Conservation (phyloP, 768 basidiomycete species). For the Trametopsis cervina region DNA sequence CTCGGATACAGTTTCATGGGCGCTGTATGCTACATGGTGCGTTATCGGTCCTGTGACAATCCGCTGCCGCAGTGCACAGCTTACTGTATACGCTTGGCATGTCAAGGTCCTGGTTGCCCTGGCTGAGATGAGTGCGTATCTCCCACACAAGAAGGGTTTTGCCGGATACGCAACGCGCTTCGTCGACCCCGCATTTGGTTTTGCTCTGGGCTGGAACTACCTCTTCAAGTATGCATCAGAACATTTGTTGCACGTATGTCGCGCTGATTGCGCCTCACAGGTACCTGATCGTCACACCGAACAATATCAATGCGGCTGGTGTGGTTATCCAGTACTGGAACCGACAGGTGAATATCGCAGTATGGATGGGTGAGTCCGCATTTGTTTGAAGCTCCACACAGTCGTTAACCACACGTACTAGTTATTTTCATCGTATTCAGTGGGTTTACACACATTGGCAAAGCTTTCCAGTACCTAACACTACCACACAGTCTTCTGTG, state of each 20-base stretch:
- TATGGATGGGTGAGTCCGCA: conserved; percentile 49
- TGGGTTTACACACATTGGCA: conserved; percentile 21
- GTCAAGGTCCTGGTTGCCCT: conserved; percentile 39
- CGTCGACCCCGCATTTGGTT: conserved; percentile 61
- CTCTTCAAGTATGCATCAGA: conserved; percentile 37
- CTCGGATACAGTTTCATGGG: conserved; percentile 42
- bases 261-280: conserved; percentile 9
- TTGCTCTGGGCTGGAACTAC: conserved; percentile 62
- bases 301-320: conserved; percentile 59
- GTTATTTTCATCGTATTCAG: conserved; percentile 55
- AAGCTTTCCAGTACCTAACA: conserved; percentile 3
- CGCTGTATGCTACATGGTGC: conserved; percentile 45
- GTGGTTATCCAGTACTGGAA: conserved; percentile 32
- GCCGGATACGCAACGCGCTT: conserved; percentile 56
- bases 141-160: conserved; percentile 55
- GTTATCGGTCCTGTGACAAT: not conserved
- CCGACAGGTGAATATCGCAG: conserved; percentile 31
- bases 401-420: conserved; percentile 15
- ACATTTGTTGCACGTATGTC: not conserved
- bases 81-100: not conserved
- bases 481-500: conserved; percentile 33
- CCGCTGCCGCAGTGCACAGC: not conserved
- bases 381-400: conserved; percentile 1
- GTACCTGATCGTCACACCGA: conserved; percentile 57
- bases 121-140: conserved; percentile 31